Base-by-base conservation (phyloP, 2,329 filamentous ascomycete genomes). In the Ascochyta lentis region DNA sequence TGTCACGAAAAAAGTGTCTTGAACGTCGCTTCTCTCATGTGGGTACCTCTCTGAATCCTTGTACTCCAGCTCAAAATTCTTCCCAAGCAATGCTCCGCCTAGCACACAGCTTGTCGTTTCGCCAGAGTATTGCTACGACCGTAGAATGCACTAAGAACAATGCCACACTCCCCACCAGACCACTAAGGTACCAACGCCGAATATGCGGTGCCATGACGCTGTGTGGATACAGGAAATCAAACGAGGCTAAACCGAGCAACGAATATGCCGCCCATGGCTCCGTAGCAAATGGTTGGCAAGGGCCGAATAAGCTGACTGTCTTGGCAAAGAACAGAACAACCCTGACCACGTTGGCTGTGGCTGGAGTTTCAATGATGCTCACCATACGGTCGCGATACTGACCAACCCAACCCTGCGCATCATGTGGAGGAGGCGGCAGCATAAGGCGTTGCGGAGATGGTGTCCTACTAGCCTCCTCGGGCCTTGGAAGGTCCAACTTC, bases 201-300 rank as follows among this genome's bases (percentile, higher is more conserved):
- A 65, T 24, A 44, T 67, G 53, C 4, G 53, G 48, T 10, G 35
- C 13, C 19, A 51, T n/a, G 13, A 39, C 12, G 3, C 48, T 8
- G 31, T 50, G 48, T n/a, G 53, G 53, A n/a, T 75, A 61, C 1
- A 77, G 66, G 15, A 84, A 74, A 60, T 93, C 91, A 12, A 92
- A 65, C 1, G 84, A 85, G 8, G 91, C 91, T 7, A 94, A 73
- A 3, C 83, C 75, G 4, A 96, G 77, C 2, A 96, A 78, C 3
- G 89, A 86, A 62, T 89, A 87, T 4, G 86, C 80, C 4, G 92
- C 76, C 72, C 84, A 84, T 6, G 85, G 79, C 40, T 83, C 87
- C n/a, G 85, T 81, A 39, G 86, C 86, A 54, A 87, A 87, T 0
- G 92, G 92, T 71, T 86, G 86, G 72, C 92, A 96, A 0, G 88